Evolutionary conservation across 2,329 filamentous ascomycete genomes (phyloP).

Genomic region (Cladosporium halotolerans): DNA sequence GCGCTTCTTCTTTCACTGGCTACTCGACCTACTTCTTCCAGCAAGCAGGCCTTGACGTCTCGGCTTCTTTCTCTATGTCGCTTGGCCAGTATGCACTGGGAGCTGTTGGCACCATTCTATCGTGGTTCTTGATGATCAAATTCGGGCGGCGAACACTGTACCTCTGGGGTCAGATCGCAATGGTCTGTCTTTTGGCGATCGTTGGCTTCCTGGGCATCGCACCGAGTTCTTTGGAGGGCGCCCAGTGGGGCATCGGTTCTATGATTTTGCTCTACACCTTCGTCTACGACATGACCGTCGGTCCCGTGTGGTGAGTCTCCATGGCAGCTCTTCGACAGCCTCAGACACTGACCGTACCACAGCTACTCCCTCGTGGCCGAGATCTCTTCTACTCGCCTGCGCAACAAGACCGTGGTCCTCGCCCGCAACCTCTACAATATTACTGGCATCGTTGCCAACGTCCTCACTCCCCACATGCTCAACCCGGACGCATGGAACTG

Average conservation of each 20-base stretch:
- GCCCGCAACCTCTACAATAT: conserved; percentile 27
- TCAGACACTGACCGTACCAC: neutral
- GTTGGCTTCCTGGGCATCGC: conserved; percentile 21
- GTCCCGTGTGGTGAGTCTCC: conserved; percentile 21
- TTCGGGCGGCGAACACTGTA: conserved; percentile 38
- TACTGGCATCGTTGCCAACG: conserved; percentile 19
- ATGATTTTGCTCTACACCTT: conserved; percentile 26
- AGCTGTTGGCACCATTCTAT: conserved; percentile 21
- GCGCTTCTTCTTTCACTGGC: conserved; percentile 28
- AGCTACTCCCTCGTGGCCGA: conserved; percentile 27
- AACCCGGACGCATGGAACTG: conserved; percentile 19
- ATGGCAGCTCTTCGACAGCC: neutral
- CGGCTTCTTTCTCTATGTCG: conserved; percentile 33
- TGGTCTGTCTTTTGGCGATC: conserved; percentile 19
- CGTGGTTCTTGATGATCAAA: conserved; percentile 31
- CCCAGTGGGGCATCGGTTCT: conserved; percentile 23
- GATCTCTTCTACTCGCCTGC: conserved; percentile 24
- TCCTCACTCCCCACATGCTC: conserved; percentile 25
- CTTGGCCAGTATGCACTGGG: conserved; percentile 27
- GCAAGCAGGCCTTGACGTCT: conserved; percentile 33
- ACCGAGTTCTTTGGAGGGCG: conserved; percentile 9
- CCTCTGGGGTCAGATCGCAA: conserved; percentile 23
- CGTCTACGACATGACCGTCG: conserved; percentile 26
- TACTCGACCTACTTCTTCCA: conserved; percentile 35
- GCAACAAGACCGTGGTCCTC: conserved; percentile 26